Conservation (phyloP, 2,329 filamentous ascomycete genomes). For the Torrubiella hemipterigena region DNA sequence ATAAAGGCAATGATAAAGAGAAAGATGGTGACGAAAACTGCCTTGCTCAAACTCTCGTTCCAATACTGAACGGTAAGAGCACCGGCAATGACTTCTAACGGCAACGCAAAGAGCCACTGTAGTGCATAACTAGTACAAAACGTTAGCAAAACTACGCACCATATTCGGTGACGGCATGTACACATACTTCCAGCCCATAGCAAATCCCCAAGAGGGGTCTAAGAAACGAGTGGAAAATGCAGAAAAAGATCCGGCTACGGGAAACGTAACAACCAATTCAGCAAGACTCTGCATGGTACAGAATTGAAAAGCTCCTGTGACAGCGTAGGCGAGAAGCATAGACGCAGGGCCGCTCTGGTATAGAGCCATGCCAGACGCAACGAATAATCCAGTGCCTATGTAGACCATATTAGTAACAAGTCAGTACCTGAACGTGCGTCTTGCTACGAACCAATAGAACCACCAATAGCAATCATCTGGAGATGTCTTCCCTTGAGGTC, state of each 20-base stretch:
- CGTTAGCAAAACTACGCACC: background rate
- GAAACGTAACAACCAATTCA: conserved; percentile 73
- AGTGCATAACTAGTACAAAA: conserved; percentile 49
- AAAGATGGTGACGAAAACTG: conserved; percentile 72
- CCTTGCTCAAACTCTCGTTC: conserved; percentile 47
- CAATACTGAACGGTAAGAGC: conserved; percentile 70
- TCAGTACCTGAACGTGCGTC: no score
- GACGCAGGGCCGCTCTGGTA: conserved; percentile 60
- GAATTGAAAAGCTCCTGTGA: conserved; percentile 72
- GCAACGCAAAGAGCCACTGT: conserved; percentile 67
- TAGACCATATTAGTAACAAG: no score
- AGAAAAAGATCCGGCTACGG: conserved; percentile 74
- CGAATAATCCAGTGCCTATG: conserved; percentile 63
- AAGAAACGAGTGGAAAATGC: conserved; percentile 77
- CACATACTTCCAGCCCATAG: conserved; percentile 76
- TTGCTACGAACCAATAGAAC: conserved; percentile 60
- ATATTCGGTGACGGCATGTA: background rate
- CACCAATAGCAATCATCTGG: conserved; percentile 88
- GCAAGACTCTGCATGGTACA: conserved; percentile 76
- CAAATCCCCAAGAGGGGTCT: conserved; percentile 78
- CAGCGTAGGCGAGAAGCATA: conserved; percentile 54
- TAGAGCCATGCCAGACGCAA: conserved; percentile 59
- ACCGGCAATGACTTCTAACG: conserved; percentile 69
- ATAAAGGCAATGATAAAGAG: conserved; percentile 32
- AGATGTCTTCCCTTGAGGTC: conserved; percentile 65